Base-by-base conservation (phyloP, 768 basidiomycete genomes). In the Sistotremastrum suecicum region DNA sequence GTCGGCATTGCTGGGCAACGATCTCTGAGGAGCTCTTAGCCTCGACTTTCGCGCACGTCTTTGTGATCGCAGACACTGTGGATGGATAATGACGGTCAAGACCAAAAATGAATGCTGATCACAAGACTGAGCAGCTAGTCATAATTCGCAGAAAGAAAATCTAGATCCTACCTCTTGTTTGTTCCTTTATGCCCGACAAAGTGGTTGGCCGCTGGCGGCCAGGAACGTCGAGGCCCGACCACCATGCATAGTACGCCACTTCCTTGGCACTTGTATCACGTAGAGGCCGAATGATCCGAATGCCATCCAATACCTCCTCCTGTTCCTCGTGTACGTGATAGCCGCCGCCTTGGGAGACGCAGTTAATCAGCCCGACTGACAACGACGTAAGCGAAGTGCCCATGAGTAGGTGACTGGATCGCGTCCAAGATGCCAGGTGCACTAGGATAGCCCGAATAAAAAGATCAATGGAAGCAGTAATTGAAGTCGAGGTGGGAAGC, bases 11-110 rank as follows among this genome's bases (percentile, higher is more conserved):
- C 20, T 20, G 20, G 20, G 20, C 20, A 20, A 20, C 20, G 20
- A 20, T 20, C 20, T 20, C 20, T 20, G 20, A 20, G 42, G 20
- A 20, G 20, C 20, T 20, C 57, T 82, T 87, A 0, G 87, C 76
- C 6, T 76, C 70, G 30, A 90, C 61, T 60, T 90, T 90, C 4
- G 70, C 77, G 54, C 83, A 85, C 1, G 87, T 89, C 34, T 82
- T 74, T 28, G 77, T 77, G 42, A 90, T 83, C 0, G 87, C 78
- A 5, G 84, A 87, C 7, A 89, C 87, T 0, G 87, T 90, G 0
- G 86, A 85, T 3, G 87, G 87, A 58, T 82, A 90, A 58, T 88
- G 79, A 43, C 71, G 75, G 60, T 90, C 87, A 31, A 90, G 57
- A 2, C 84, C 80, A 12, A 81, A 61, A 47, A 90, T 83, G 53